Conservation (phyloP, 768 basidiomycete genomes). For the Trametes villosa region DNA sequence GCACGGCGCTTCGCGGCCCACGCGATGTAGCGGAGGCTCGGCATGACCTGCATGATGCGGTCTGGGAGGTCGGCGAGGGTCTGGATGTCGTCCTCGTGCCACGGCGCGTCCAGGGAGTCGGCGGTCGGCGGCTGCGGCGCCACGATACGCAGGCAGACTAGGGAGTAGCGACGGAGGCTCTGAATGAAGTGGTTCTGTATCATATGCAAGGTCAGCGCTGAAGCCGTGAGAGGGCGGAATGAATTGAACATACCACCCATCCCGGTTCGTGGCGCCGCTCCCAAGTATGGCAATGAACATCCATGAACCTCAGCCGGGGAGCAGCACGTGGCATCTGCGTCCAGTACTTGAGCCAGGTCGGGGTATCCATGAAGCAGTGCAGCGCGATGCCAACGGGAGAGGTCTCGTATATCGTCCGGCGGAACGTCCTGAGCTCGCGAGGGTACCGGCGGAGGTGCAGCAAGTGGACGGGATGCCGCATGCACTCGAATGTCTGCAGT, state of each 20-base stretch:
- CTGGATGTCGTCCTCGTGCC: conserved; percentile 15
- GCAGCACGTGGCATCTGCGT: conserved; percentile 9
- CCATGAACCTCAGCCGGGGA: conserved; percentile 13
- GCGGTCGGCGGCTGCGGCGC: conserved; percentile 10
- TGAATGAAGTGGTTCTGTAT: conserved; percentile 1
- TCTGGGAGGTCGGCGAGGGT: conserved; percentile 17
- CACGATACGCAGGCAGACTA: conserved; percentile 15
- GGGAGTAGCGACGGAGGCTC: conserved; percentile 8
- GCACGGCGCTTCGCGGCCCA: conserved; percentile 16
- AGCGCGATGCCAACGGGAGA: conserved; percentile 17
- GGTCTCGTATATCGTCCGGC: conserved; percentile 8
- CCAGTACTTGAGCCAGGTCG: conserved; percentile 17
- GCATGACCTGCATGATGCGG: conserved; percentile 7
- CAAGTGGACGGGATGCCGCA: conserved; percentile 8
- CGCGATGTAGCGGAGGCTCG: conserved; percentile 18
- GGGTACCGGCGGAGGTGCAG: conserved; percentile 16
- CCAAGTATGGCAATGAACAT: conserved; percentile 19
- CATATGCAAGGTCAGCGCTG: background rate
- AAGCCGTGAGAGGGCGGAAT: background rate
- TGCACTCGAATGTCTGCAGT: background rate
- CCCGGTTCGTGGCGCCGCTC: conserved; percentile 6
- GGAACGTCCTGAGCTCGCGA: conserved; percentile 9
- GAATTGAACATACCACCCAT: conserved; percentile 8
- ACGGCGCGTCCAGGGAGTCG: conserved; percentile 8
- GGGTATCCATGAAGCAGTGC: conserved; percentile 13